Conservation (phyloP, 495 filamentous ascomycete genomes). For the Hypoxylon lenormandii region DNA sequence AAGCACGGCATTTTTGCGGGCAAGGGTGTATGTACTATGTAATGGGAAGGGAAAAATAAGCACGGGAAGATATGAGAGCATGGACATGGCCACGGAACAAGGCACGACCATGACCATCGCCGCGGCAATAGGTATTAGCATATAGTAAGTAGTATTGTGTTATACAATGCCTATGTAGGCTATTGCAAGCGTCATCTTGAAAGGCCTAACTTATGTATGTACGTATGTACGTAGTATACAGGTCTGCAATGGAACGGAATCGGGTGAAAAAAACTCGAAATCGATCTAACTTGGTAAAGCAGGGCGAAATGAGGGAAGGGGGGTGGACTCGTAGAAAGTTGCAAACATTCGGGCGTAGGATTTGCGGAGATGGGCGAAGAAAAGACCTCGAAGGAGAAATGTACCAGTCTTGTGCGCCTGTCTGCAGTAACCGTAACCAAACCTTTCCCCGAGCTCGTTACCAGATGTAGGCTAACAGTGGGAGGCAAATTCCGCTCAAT, state of each 20-base stretch:
- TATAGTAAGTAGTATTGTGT: slow-evolving; percentile 11
- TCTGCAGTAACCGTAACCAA: slow-evolving; percentile 36
- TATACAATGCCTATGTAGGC: slow-evolving; percentile 26
- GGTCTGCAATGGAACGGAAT: slow-evolving; percentile 34
- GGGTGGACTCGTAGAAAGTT: slow-evolving; percentile 13
- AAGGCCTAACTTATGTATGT: slow-evolving; percentile 14
- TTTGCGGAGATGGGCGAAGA: slow-evolving; percentile 46
- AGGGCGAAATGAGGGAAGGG: slow-evolving; percentile 43
- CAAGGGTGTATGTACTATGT: too few relatives aligned
- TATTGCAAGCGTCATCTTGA: slow-evolving; percentile 14
- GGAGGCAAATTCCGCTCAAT: slow-evolving; percentile 41
- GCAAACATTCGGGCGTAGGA: slow-evolving; percentile 40
- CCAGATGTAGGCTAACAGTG: slow-evolving; percentile 33
- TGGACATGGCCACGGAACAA: slow-evolving; percentile 14
- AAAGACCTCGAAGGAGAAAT: slow-evolving; percentile 28
- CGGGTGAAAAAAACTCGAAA: slow-evolving; percentile 21
- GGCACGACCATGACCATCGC: too few relatives aligned
- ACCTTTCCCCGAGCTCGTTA: slow-evolving; percentile 42
- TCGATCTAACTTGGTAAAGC: slow-evolving; percentile 39
- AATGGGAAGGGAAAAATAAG: slow-evolving; percentile 14
- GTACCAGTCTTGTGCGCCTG: slow-evolving; percentile 9
- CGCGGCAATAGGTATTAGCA: too few relatives aligned
- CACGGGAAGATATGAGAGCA: slow-evolving; percentile 17
- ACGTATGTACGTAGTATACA: slow-evolving; percentile 10
- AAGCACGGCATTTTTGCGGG: slow-evolving; percentile 44